Evolutionary conservation across 371 early-diverging fungal genomes (phyloP), one percentile per base, ranked within the genome.

Genomic region (Mucor saturninus): DNA sequence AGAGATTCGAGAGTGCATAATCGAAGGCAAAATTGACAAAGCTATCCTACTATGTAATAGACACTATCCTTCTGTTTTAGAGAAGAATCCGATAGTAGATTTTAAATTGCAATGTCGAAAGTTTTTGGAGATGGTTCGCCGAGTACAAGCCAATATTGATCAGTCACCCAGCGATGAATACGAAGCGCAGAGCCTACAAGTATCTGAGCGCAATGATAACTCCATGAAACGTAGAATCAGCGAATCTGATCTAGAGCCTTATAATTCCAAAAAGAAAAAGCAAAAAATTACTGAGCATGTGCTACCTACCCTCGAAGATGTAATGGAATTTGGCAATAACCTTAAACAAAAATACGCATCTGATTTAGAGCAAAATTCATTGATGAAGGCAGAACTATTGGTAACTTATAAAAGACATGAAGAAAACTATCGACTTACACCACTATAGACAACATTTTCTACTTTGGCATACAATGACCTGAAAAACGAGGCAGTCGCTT

Each of bases 101-200:
- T 92, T 96, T 61, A 85, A 86, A 56, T 86, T 97, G n/a, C 75
- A 86, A 28, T 95, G 96, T 69, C 89, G 88, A 43, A 88, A 92
- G 66, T 95, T 96, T 69, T 74, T 96, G 26, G 96, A 96, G 74
- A 86, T 94, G 81, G 88, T 94, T 52, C 67, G 78, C 13, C 54
- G 68, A 38, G 65, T 35, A 37, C 45, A 69, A 39, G 14, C 76
- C 87, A 13, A 87, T 91, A 26, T 83, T 84, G 53, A 8, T 37
- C 10, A 91, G 90, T 0, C 69, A 13, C 10, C 11, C 49, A 39
- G 71, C 28, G 76, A 74, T 30, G 51, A 59, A 9, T 61, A 79
- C 56, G 71, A 83, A 38, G 72, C 53, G 49, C 58, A 59, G 39
- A 58, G 59, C 45, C 15, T 64, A 21, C n/a, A 64, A 26, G 40